Conservation (phyloP, 495 filamentous ascomycete species). For the Penicillium antarcticum region DNA sequence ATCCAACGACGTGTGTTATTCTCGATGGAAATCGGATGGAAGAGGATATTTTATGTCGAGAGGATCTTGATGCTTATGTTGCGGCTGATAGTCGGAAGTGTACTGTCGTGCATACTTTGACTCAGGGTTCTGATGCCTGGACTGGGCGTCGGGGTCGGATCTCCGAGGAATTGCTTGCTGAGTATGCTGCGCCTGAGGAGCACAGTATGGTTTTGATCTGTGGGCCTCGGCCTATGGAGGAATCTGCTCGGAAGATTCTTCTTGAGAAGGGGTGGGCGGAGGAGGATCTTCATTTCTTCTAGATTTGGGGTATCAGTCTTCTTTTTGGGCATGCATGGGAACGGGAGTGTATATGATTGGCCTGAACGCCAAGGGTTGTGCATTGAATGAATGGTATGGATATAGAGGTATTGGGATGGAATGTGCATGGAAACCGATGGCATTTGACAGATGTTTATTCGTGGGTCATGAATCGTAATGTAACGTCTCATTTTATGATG, state of each 20-base stretch:
- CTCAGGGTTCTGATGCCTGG: conserved; percentile 62
- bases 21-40: conserved; percentile 77
- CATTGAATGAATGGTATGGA: not conserved
- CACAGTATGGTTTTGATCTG: conserved; percentile 76
- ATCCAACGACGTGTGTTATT: conserved; percentile 63
- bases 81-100: conserved; percentile 52
- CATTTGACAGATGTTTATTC: not conserved
- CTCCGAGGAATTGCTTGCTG: conserved; percentile 55
- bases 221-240: conserved; percentile 78
- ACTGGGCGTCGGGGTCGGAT: conserved; percentile 69
- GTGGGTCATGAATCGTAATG: conserved; percentile 10
- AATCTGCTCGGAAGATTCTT: conserved; percentile 59
- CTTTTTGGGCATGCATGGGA: not conserved
- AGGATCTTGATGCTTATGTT: conserved; percentile 68
- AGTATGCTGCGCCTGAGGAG: conserved; percentile 50
- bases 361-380: too few relatives aligned
- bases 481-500: not conserved
- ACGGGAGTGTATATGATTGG: not conserved
- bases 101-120: conserved; percentile 70
- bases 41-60: conserved; percentile 79
- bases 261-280: conserved; percentile 71
- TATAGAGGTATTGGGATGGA: not conserved
- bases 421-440: not conserved
- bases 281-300: conserved; percentile 85
- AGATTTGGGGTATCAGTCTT: not conserved